A percentile compares a stretch with the other conserved stretches of the same genome.
Evolutionary conservation across 495 filamentous ascomycete genomes (phyloP).

Genomic region (Neurospora terricola): DNA sequence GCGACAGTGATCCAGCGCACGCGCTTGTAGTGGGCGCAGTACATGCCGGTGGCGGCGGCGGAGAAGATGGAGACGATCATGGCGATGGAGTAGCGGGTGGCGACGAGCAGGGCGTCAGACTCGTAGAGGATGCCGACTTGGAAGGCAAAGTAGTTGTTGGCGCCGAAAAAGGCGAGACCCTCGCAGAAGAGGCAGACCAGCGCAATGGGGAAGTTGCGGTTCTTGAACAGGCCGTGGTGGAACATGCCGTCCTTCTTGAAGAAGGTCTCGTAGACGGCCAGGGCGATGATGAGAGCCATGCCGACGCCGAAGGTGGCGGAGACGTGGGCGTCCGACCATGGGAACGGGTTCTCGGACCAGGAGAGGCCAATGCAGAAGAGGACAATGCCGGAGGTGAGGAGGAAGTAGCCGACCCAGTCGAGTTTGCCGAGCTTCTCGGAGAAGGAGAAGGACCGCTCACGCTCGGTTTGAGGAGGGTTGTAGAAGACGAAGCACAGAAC

Average conservation of each 20-base stretch:
- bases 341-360: conserved; percentile 24
- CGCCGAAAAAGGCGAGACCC: conserved; percentile 25
- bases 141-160: conserved; percentile 29
- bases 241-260: conserved; percentile 29
- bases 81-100: conserved; percentile 18
- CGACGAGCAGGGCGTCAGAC: conserved; percentile 13
- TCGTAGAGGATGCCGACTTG: conserved; percentile 22
- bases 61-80: conserved; percentile 14
- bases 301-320: conserved; percentile 23
- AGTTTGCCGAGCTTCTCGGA: conserved; percentile 21
- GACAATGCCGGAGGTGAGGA: conserved; percentile 18
- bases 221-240: conserved; percentile 24
- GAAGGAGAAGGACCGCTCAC: conserved; percentile 8
- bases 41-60: conserved; percentile 11
- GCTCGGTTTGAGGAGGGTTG: conserved; percentile 12
- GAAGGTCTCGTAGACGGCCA: conserved; percentile 20
- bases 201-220: conserved; percentile 23
- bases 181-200: conserved; percentile 22
- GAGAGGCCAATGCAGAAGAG: conserved; percentile 26
- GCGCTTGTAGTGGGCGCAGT: conserved; percentile 16
- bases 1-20: conserved; percentile 15
- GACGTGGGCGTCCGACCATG: conserved; percentile 21
- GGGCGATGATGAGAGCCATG: conserved; percentile 6
- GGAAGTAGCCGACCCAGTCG: conserved; percentile 26
- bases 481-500: conserved; percentile 16